These are phyloP conservation scores for Trebouxia sp. DNA, from an alignment of 139 green algal genomes.

Conservation along the genomic window DNA sequence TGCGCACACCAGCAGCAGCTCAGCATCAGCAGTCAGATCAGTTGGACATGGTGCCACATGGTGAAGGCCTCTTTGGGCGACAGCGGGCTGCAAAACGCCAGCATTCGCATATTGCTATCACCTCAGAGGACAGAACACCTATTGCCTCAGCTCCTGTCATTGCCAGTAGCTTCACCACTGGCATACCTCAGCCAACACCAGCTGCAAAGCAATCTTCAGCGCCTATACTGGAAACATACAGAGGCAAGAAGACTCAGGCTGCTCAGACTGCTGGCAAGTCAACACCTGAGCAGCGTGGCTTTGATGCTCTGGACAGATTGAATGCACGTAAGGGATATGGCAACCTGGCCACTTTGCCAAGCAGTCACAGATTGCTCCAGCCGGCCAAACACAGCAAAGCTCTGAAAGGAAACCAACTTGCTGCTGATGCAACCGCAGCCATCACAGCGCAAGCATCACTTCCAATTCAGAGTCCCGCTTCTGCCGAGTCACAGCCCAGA, in stretches of 20 bases:
- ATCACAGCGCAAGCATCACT: not conserved
- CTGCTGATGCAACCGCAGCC: not conserved
- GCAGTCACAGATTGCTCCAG: not conserved
- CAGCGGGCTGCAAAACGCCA: not conserved
- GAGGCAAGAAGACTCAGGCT: not conserved
- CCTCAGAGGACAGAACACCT: too few relatives aligned
- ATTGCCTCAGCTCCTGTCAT: too few relatives aligned
- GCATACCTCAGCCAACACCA: too few relatives aligned
- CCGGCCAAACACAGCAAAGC: not conserved
- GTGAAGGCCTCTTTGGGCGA: not conserved
- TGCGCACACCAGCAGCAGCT: too few relatives aligned
- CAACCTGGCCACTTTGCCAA: not conserved
- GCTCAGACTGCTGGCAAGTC: too few relatives aligned
- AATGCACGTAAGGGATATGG: not conserved
- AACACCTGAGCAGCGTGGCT: not conserved
- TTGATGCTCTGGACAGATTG: not conserved
- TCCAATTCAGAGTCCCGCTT: too few relatives aligned
- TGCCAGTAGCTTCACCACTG: not conserved
- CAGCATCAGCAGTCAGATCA: not conserved
- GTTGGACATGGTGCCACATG: not conserved
- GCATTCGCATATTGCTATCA: too few relatives aligned
- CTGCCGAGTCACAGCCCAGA: not conserved
- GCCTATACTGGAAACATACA: too few relatives aligned
- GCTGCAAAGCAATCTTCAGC: too few relatives aligned
- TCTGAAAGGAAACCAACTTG: too few relatives aligned